Base-by-base conservation (phyloP, 176 grass and related monocot species). In the Hordeum marinum region DNA sequence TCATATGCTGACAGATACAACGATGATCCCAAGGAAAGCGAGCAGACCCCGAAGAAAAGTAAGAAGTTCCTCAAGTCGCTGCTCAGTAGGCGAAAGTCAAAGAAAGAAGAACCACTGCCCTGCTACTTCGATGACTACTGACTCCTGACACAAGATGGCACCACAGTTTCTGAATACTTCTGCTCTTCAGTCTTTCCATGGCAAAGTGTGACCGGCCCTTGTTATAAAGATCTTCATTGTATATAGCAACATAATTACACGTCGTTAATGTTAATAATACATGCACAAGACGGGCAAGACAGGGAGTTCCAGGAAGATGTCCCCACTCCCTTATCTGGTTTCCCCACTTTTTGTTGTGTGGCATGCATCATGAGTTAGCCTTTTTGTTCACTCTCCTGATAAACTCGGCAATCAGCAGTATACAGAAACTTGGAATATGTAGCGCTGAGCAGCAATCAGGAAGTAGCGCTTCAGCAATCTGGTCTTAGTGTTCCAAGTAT, bases 71-170 rank as follows among this genome's bases (percentile, higher is more conserved):
- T 99, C 20, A 96, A 94, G 79, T 68, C 93, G 2, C 84, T 99
- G 78, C 93, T 99, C 52, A 94, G 90, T 83, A 95, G 96, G 81
- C 93, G 90, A 65, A 99, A 94, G 42, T 99, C 96, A 11, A 94
- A 76, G 83, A 99, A 99, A 91, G 96, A 96, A 61, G 93, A 92
- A 29, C 85, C 57, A 2, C 35, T 90, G 78, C 83, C 71, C 8
- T 50, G 71, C 46, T 74, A 74, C 71, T 50, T 29, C 14, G 71
- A 74, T 24, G 71, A 74, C 23, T 74, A 74, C 8, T 50, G 71
- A 74, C 25, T 74, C 42, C 14, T 31, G 14, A 74, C 42, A 48
- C 24, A 15, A 74, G 71, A 74, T 20, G 71, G 42, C 71, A 74
- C 70, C 18, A 50, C n/a, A 50, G 3, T 17, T 27, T 73, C 70